Evolutionary conservation across 2,329 filamentous ascomycete genomes (phyloP).

Genomic region (Hypomyces perniciosus): DNA sequence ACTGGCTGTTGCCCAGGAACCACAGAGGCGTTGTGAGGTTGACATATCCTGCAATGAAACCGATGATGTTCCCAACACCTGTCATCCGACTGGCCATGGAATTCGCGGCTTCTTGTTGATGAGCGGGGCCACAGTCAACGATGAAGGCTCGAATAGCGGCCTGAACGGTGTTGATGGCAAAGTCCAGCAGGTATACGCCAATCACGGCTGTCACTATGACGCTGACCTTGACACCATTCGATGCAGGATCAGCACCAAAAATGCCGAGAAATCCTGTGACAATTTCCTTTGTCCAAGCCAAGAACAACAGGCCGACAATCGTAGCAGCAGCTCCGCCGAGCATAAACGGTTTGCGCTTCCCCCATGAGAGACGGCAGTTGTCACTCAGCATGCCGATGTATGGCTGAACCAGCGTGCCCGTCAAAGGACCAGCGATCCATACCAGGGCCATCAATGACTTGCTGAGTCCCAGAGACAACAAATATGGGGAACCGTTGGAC

Average conservation of each 20-base stretch:
- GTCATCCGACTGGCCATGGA: slow-evolving; percentile 86
- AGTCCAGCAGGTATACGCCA: slow-evolving; percentile 86
- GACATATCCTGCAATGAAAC: slow-evolving; percentile 81
- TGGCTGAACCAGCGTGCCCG: slow-evolving; percentile 72
- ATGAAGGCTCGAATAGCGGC: slow-evolving; percentile 88
- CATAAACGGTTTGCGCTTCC: slow-evolving; percentile 78
- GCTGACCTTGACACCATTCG: slow-evolving; percentile 54
- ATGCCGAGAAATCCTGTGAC: slow-evolving; percentile 61
- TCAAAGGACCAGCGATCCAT: slow-evolving; percentile 77
- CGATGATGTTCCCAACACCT: slow-evolving; percentile 84
- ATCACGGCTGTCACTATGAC: slow-evolving; percentile 76
- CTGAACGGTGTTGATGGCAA: slow-evolving; percentile 96
- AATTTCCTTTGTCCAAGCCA: slow-evolving; percentile 70
- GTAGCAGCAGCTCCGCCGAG: slow-evolving; percentile 62
- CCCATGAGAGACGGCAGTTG: slow-evolving; percentile 67
- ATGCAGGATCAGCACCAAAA: slow-evolving; percentile 65
- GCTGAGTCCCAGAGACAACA: slow-evolving; percentile 74
- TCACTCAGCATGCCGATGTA: slow-evolving; percentile 79
- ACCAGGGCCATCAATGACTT: slow-evolving; percentile 78
- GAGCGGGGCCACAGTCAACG: slow-evolving; percentile 83
- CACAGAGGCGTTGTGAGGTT: slow-evolving; percentile 69
- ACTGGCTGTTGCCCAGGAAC: slow-evolving; percentile 82
- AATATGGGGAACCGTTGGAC: slow-evolving; percentile 83
- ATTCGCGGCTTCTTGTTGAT: slow-evolving; percentile 91
- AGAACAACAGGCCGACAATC: slow-evolving; percentile 58